These are phyloP conservation scores for Blechomonas ayalai DNA, from an alignment of 208 protist species.

Conservation along the genomic window DNA sequence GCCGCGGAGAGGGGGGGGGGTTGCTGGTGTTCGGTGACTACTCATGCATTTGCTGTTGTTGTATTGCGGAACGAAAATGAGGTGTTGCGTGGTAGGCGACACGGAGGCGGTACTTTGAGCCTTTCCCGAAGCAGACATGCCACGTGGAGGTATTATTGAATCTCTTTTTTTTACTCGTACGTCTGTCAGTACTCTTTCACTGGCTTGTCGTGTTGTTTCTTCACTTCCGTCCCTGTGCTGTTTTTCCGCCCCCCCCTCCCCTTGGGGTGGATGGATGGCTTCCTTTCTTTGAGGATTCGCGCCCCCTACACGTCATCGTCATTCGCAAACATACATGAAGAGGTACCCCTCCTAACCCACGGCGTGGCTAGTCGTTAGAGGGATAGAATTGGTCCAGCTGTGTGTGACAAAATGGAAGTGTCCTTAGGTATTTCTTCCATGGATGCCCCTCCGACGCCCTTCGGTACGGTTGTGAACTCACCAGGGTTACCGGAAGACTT, in stretches of 20 bases:
- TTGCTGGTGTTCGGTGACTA: too few species aligned
- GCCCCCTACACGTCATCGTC: not conserved
- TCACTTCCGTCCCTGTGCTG: conserved; percentile 16
- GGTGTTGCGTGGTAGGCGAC: not conserved
- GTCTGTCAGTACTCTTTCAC: not conserved
- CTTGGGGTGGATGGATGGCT: conserved; percentile 16
- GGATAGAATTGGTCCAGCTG: not conserved
- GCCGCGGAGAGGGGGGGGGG: too few species aligned
- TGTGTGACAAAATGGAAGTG: not conserved
- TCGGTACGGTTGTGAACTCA: too few species aligned
- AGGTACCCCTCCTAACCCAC: conserved; percentile 2
- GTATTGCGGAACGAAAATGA: not conserved
- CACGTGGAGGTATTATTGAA: not conserved
- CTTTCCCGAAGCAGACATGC: conserved; percentile 4
- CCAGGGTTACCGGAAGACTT: too few species aligned
- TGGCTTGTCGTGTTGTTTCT: not conserved
- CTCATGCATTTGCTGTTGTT: too few species aligned
- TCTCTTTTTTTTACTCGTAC: not conserved
- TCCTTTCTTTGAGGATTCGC: conserved; percentile 3
- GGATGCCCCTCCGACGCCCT: not conserved
- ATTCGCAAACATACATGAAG: not conserved
- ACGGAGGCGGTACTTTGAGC: conserved; percentile 1
- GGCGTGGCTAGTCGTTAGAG: not conserved
- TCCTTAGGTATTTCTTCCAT: not conserved
- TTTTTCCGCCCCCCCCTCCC: too few species aligned